Conservation (phyloP, 495 filamentous ascomycete species). For the Physcia stellaris region DNA sequence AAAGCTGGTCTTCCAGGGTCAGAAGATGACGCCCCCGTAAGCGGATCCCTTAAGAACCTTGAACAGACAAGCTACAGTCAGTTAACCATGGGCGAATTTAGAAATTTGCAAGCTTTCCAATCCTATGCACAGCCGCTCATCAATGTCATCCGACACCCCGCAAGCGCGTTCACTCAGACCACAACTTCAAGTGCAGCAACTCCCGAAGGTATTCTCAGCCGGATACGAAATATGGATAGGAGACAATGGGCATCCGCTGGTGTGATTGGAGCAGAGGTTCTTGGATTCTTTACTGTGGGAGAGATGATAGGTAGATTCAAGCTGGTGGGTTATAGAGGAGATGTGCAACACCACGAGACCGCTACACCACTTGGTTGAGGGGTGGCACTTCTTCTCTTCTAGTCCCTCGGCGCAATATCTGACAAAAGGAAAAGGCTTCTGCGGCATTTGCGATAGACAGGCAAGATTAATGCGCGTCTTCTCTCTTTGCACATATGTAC, state of each 20-base stretch:
- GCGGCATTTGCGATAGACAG: too few species aligned
- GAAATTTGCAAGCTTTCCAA: conserved; percentile 70
- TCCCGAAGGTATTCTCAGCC: conserved; percentile 41
- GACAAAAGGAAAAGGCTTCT: too few species aligned
- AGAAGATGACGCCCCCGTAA: conserved; percentile 92
- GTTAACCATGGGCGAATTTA: conserved; percentile 23
- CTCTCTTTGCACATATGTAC: too few species aligned
- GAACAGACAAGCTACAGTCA: neutral
- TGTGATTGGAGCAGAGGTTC: conserved; percentile 68
- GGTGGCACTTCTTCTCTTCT: too few species aligned
- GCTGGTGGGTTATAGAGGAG: conserved; percentile 81
- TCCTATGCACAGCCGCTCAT: conserved; percentile 65
- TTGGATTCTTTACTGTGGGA: conserved; percentile 96
- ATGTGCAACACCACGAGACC: conserved; percentile 37
- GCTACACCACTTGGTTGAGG: too few species aligned
- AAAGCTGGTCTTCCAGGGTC: conserved; percentile 74
- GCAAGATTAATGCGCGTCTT: too few species aligned
- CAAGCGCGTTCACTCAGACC: conserved; percentile 24
- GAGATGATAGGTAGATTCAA: conserved; percentile 94
- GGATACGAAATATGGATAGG: conserved; percentile 52
- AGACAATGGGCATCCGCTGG: conserved; percentile 55
- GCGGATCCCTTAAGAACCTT: conserved; percentile 15
- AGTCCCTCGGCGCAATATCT: too few species aligned
- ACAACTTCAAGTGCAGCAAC: conserved; percentile 29
- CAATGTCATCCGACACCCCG: conserved; percentile 54